These are phyloP conservation scores for Eucalyptus curtisii DNA, from an alignment of 345 rosid genomes.

Conservation along the genomic window DNA sequence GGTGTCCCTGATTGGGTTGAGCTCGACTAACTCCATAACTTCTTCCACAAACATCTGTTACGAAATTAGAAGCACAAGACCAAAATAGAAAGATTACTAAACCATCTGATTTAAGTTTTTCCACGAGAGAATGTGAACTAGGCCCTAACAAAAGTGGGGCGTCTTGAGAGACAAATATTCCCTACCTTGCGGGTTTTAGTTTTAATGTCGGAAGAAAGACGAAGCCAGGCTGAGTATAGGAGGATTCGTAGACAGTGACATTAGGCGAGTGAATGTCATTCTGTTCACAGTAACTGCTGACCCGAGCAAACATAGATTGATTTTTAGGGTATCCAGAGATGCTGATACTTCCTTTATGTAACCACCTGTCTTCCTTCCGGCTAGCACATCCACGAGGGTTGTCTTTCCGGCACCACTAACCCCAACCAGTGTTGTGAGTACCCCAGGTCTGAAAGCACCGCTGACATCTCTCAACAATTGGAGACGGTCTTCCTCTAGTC, in stretches of 20 bases:
- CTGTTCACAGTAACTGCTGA: slow-evolving; percentile 72
- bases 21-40: slow-evolving; percentile 82
- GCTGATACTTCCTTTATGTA: not conserved
- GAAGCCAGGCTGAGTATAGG: slow-evolving; percentile 77
- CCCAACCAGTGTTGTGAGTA: too few species aligned
- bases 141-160: not conserved
- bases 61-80: not conserved
- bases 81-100: not conserved
- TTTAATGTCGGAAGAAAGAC: slow-evolving; percentile 43
- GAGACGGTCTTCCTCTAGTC: too few species aligned
- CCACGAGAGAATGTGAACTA: not conserved
- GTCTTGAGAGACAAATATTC: not conserved
- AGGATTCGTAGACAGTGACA: slow-evolving; percentile 77
- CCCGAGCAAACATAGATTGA: slow-evolving; percentile 72
- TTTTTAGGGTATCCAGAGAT: slow-evolving; percentile 72
- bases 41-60: slow-evolving; percentile 69
- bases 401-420: too few species aligned
- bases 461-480: too few species aligned
- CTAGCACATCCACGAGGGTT: too few species aligned
- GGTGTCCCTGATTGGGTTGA: slow-evolving; percentile 34
- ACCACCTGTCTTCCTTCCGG: too few species aligned
- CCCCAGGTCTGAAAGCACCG: too few species aligned
- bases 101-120: not conserved
- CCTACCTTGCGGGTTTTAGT: slow-evolving; percentile 32
- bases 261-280: slow-evolving; percentile 83